Conservation (phyloP, 768 basidiomycete genomes). For the Suillus bovinus region DNA sequence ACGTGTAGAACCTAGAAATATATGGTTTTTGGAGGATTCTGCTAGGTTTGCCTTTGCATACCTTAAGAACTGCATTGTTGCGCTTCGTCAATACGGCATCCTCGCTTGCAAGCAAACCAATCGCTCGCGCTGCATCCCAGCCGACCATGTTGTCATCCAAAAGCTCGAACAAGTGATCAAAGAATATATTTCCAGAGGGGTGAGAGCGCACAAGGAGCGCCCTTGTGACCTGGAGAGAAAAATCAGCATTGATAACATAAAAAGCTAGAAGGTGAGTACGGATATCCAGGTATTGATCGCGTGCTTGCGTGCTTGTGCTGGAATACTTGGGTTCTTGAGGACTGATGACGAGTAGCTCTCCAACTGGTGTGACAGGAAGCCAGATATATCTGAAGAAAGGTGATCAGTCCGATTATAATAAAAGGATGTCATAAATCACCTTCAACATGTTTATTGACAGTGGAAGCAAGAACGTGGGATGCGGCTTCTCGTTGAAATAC, state of each 20-base stretch:
- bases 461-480: constrained; percentile 57
- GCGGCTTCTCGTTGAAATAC: constrained; percentile 55
- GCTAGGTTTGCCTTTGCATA: constrained; percentile 30
- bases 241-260: constrained; percentile 1
- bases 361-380: constrained; percentile 45
- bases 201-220: constrained; percentile 79
- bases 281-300: constrained; percentile 67
- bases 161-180: constrained; percentile 66
- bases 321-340: constrained; percentile 37
- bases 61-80: constrained; percentile 79
- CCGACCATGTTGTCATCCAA: constrained; percentile 67
- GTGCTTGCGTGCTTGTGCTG: constrained; percentile 43
- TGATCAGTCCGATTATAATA: not conserved
- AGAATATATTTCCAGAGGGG: constrained; percentile 50
- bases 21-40: not conserved
- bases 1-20: constrained; percentile 63
- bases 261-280: constrained; percentile 44
- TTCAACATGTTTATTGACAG: constrained; percentile 78
- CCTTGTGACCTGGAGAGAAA: constrained; percentile 61
- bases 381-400: constrained; percentile 42
- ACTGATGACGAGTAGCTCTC: constrained; percentile 50
- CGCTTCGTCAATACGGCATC: constrained; percentile 73
- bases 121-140: constrained; percentile 72
- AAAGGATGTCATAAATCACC: constrained; percentile 43
- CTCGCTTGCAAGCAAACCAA: constrained; percentile 64